Evolutionary conservation across 2,329 filamentous ascomycete genomes (phyloP).

Genomic region (Botrytis fabae): DNA sequence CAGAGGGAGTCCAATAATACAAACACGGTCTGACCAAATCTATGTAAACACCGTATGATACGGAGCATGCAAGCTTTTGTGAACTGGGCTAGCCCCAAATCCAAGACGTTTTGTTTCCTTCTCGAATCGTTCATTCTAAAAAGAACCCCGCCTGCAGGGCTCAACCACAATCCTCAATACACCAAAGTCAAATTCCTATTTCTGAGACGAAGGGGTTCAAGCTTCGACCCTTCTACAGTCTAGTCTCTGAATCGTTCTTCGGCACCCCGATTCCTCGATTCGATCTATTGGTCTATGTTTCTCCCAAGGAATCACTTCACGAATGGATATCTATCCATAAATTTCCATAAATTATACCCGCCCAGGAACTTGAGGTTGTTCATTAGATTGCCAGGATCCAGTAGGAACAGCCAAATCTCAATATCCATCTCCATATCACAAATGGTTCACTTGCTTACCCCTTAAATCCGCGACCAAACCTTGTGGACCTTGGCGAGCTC

Average conservation of each 20-base stretch:
- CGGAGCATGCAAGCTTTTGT: not conserved
- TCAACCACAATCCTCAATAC: not conserved
- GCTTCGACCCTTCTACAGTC: not conserved
- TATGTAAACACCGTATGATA: too few relatives aligned
- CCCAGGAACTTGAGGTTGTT: not conserved
- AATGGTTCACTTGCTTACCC: not conserved
- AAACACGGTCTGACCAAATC: not conserved
- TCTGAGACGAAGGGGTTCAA: slow-evolving; percentile 1
- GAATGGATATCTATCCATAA: not conserved
- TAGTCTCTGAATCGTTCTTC: not conserved
- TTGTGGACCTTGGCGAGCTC: not conserved
- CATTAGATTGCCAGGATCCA: not conserved
- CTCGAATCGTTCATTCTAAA: not conserved
- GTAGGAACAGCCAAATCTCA: not conserved
- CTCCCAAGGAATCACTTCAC: not conserved
- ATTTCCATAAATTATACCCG: not conserved
- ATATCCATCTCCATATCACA: not conserved
- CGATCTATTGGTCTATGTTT: not conserved
- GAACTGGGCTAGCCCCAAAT: not conserved
- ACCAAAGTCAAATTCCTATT: not conserved
- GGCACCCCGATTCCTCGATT: not conserved
- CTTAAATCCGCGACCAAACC: not conserved
- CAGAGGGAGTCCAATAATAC: not conserved
- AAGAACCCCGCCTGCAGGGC: slow-evolving; percentile 3
- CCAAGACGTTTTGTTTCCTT: not conserved